Percentiles rank a stretch among this genome's conserved stretches.
These are phyloP conservation scores for Lepraria neglecta DNA, from an alignment of 495 filamentous ascomycete species.

Conservation along the genomic window DNA sequence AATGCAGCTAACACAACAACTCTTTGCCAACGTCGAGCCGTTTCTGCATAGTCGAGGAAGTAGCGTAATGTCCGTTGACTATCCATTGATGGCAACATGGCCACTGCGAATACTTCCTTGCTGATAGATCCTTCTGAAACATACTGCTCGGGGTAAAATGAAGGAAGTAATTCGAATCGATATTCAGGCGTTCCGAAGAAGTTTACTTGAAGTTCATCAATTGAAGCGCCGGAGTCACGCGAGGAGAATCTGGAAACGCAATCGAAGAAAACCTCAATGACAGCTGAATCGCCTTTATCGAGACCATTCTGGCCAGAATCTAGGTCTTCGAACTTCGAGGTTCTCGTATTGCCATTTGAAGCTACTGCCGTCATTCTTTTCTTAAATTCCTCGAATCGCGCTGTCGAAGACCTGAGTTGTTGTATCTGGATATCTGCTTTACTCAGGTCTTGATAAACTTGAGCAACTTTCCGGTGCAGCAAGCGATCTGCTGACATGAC, in stretches of 20 bases:
- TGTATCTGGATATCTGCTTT: not conserved
- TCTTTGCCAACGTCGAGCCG: not conserved
- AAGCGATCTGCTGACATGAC: not conserved
- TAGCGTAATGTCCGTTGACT: not conserved
- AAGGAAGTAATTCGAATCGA: not conserved
- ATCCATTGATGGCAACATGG: not conserved
- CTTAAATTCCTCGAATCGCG: not conserved
- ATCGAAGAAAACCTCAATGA: not conserved
- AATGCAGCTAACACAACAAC: not conserved
- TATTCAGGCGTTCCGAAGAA: not conserved
- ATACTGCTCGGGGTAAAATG: conserved; percentile 1
- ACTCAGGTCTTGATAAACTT: not conserved
- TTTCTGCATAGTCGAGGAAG: not conserved
- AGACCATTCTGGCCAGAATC: too few species aligned
- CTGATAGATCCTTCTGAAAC: not conserved
- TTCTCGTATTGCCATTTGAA: too few species aligned
- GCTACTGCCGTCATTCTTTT: too few species aligned
- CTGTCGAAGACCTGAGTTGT: not conserved
- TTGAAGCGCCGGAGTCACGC: not conserved
- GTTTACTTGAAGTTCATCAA: not conserved
- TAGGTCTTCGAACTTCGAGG: too few species aligned
- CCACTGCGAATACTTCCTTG: not conserved
- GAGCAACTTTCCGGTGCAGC: not conserved
- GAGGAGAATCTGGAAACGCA: not conserved
- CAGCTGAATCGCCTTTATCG: not conserved